Base-by-base conservation (phyloP, 148 eudicot species). In the Talinum fruticosum region DNA sequence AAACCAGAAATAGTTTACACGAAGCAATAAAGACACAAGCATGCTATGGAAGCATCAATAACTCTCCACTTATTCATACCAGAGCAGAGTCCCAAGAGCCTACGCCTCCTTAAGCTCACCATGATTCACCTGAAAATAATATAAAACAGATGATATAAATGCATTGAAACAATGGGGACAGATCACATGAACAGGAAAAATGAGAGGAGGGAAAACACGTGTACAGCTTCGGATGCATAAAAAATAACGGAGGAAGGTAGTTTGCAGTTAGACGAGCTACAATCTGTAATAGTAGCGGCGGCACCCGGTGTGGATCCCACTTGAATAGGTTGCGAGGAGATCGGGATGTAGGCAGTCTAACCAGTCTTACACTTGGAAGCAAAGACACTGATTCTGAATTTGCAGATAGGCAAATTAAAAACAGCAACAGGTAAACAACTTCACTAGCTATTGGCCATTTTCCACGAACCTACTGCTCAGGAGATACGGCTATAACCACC, bases 71-170 rank as follows among this genome's bases (percentile, higher is more conserved):
- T 10, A 45, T 51, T 44, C 77, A 34, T 81, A 86, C 89, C 85
- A 4, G 80, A 74, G 78, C 82, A 77, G 49, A 81, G 79, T 47
- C 89, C 89, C 79, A 86, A 79, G 28, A 82, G 85, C 69, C 79
- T 82, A n/a, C 86, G 86, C 70, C 87, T 66, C 68, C 89, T 82
- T 84, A 86, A 76, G 82, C 89, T 86, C 79, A 86, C 89, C 89
- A 86, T 86, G 28, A 49, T 82, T 76, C 74, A 75, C 75, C 85
- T 79, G 75, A 29, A 69, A 57, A 15, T 53, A 28, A 24, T 26
- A 53, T 19, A 72, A 35, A n/a, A 51, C 5, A 65, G 6, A n/a
- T 47, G 21, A 64, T 69, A 15, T 23, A 4, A 21, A 41, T 5
- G 4, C 53, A 57, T 24, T 15, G 62, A 7, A 41, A 41, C n/a